These are phyloP conservation scores for Colletotrichum echinochloae DNA, from an alignment of 2,329 filamentous ascomycete genomes.

Conservation along the genomic window DNA sequence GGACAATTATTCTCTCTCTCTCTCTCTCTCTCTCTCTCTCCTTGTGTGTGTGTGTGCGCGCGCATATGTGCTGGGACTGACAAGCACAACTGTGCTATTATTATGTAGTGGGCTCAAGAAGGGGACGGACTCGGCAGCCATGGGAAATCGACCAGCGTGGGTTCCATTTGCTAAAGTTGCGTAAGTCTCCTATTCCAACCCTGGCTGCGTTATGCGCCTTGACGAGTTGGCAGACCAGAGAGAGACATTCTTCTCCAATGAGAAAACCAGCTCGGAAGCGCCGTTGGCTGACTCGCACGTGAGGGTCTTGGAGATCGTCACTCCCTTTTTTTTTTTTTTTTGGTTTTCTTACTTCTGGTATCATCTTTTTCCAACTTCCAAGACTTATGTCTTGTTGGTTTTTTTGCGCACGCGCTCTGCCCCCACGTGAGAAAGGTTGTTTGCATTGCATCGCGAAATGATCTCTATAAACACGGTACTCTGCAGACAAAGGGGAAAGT, in stretches of 20 bases:
- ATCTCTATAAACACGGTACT: neutral
- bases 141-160: neutral
- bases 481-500: too few relatives aligned
- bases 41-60: too few relatives aligned
- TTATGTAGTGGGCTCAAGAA: neutral
- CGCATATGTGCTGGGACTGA: neutral
- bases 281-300: conserved; percentile 35
- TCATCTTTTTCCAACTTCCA: conserved; percentile 10
- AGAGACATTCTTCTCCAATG: neutral
- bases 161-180: too few relatives aligned
- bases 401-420: conserved; percentile 9
- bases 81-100: neutral
- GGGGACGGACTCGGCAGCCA: neutral
- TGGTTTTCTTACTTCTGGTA: neutral
- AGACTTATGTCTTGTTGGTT: neutral
- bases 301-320: conserved; percentile 36
- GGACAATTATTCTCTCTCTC: neutral
- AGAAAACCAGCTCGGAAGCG: neutral
- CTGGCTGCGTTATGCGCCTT: neutral
- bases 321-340: conserved; percentile 9
- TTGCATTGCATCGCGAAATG: neutral
- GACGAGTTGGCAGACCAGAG: neutral
- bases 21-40: too few relatives aligned
- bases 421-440: conserved; percentile 1
- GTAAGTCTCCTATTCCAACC: too few relatives aligned